Evolutionary conservation across 441 rosid species (phyloP), one percentile per base, ranked within the genome.

Genomic region (Gossypium schwendimanii): DNA sequence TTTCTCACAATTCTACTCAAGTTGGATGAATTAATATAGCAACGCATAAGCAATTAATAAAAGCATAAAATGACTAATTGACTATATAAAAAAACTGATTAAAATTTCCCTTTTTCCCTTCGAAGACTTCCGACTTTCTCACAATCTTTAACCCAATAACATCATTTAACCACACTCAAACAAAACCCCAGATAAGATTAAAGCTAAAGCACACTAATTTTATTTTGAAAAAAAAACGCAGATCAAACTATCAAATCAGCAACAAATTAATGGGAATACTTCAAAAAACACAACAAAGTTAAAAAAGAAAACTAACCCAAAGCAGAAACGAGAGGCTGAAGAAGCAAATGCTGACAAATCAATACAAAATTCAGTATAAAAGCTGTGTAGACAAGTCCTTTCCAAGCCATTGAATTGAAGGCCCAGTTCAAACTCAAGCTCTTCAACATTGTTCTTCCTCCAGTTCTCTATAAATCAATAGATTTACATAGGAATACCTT

Each of bases 251-350:
- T 26, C 58, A n/a, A 67, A 67, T 26, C 58, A 26, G n/a, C 24
- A 67, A 11, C 44, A 49, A 49, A 12, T 67, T 15, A 26, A 67
- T 28, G 71, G 60, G 71, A 49, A 26, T 28, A 24, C 45, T 15
- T n/a, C 26, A 50, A 67, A 47, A 63, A 2, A n/a, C 41, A 45
- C 11, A 68, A 4, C 33, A 44, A 23, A 8, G 23, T 47, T 5
- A 7, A 26, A 53, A 15, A 2, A 15, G 26, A 10, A 31, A 15
- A 58, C 75, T 20, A 74, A 88, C 98, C 97, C 45, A 80, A 77
- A 77, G 97, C 92, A 59, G 92, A 92, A 36, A 94, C 97, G 63
- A 94, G 94, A 63, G 98, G 97, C 71, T 92, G 98, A 49, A 94
- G 96, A 73, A 94, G 88, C 41, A 94, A 84, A 53, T 90, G 81